Evolutionary conservation across 768 basidiomycete genomes (phyloP), one percentile per base, ranked within the genome.

Genomic region (Auricularia heimuer): DNA sequence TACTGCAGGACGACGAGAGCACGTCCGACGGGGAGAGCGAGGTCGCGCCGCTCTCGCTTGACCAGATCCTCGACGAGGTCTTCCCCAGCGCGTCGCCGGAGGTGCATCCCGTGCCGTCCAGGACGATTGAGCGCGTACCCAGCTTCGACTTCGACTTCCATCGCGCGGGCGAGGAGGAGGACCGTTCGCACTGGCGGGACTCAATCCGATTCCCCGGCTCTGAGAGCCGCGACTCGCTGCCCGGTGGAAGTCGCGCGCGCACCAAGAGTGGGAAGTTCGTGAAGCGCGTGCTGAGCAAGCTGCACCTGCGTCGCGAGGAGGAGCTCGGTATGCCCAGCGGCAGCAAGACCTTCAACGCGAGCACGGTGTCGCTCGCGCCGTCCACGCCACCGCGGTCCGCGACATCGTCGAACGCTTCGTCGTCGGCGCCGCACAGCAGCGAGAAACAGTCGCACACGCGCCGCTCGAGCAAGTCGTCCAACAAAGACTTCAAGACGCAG

Each of bases 41-140:
- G 11, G 29, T 35, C 56, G 56, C 11, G 29, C 56, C 56, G 24
- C 29, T 60, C 12, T 33, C 29, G 29, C 56, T 60, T 29, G 56
- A 60, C 56, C 56, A 60, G 56, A 29, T 60, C 34, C 56, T 60
- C 24, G 56, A 60, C 56, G 56, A 60, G 34, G 56, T 35, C 11
- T 60, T 60, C 34, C 56, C 56, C 2, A 4, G 24, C 14, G 56
- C 56, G 56, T 60, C 56, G 34, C 56, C 56, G 10, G 56, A 60
- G 24, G 24, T 60, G 14, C 56, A 60, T 18, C 56, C 56, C 2
- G 12, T 34, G 14, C 21, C 34, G 24, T 6, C 6, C 10, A 6
- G 34, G 6, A 29, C 24, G 24, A 14, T 60, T 1, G 56, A 29
- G 24, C 56, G 56, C 29, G 56, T 60, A 2, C 56, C 56, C 11